Evolutionary conservation across 73 alveolate species (phyloP).

Genomic region (Paramecium primaurelia): DNA sequence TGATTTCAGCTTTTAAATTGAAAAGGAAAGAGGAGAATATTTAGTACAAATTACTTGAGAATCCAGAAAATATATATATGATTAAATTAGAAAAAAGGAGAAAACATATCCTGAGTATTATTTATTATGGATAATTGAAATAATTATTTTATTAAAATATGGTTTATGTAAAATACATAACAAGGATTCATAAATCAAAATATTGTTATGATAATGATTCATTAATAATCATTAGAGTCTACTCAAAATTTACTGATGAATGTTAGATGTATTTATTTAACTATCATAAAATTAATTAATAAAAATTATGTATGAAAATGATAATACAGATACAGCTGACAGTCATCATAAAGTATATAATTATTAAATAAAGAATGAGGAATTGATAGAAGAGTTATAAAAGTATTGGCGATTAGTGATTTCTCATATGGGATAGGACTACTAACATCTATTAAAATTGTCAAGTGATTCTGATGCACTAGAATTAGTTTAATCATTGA

Average conservation of each 20-base stretch:
- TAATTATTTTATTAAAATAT: not conserved
- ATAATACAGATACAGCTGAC: constrained; percentile 37
- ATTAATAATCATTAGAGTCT: not conserved
- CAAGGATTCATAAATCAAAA: not conserved
- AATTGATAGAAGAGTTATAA: not conserved
- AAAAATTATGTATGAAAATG: constrained; percentile 1
- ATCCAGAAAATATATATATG: not conserved
- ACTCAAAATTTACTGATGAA: not conserved
- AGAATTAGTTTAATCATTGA: not conserved
- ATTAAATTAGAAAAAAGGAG: not conserved
- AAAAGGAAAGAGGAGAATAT: not conserved
- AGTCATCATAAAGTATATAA: constrained; percentile 16
- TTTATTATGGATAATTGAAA: not conserved
- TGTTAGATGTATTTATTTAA: not conserved
- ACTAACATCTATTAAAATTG: not conserved
- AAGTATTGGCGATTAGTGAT: constrained; percentile 38
- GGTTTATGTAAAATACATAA: not conserved
- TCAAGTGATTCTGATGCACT: not conserved
- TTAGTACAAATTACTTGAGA: not conserved
- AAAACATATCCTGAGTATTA: not conserved
- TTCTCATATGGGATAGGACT: not conserved
- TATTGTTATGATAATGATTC: not conserved
- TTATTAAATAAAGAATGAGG: not conserved
- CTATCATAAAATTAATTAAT: not conserved
- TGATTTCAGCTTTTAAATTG: not conserved